phyloP scores from a whole-genome alignment of 768 basidiomycete species.

The Scleroderma bovista region DNA sequence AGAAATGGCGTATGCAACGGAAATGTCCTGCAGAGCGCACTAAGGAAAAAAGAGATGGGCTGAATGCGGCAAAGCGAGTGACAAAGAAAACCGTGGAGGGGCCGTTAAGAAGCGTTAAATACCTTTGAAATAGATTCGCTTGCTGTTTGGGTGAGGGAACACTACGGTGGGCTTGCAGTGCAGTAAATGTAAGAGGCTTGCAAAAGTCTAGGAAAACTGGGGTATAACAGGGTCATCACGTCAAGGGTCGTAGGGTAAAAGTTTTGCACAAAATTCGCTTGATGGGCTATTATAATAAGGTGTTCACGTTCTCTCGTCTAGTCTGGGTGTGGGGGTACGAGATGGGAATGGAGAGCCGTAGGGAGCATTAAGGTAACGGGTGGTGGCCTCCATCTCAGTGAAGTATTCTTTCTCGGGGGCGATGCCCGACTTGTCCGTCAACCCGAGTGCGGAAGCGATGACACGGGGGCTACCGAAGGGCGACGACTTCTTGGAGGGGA shows the following conservation, averaged over 20 bases:
- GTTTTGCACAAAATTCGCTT: slow-evolving; percentile 9
- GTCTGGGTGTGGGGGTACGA: slow-evolving; percentile 41
- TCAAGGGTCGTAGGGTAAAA: slow-evolving; percentile 31
- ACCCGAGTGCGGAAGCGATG: slow-evolving; percentile 45
- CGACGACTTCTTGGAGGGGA: slow-evolving; percentile 41
- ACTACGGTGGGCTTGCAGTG: slow-evolving; percentile 22
- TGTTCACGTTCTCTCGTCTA: slow-evolving; percentile 28
- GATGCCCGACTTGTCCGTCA: slow-evolving; percentile 27
- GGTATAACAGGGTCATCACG: slow-evolving; percentile 29
- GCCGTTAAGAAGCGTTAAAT: slow-evolving; percentile 28
- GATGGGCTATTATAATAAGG: slow-evolving; percentile 8
- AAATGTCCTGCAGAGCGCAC: not conserved
- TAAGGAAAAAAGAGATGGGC: not conserved
- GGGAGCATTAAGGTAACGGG: slow-evolving; percentile 43
- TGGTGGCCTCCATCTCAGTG: slow-evolving; percentile 36
- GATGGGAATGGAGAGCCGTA: slow-evolving; percentile 48
- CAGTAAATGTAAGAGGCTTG: slow-evolving; percentile 29
- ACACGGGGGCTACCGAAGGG: slow-evolving; percentile 47
- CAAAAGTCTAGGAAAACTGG: slow-evolving; percentile 29
- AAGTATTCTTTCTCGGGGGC: slow-evolving; percentile 30
- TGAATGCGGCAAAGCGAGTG: slow-evolving; percentile 1
- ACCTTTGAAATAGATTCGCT: slow-evolving; percentile 30
- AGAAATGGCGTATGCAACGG: slow-evolving; percentile 3
- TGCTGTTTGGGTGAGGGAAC: slow-evolving; percentile 18
- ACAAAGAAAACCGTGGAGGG: slow-evolving; percentile 14